A percentile compares a stretch with the other conserved stretches of the same genome.
Evolutionary conservation across 2,329 filamentous ascomycete genomes (phyloP).

Genomic region (Hypomyces rosellus): DNA sequence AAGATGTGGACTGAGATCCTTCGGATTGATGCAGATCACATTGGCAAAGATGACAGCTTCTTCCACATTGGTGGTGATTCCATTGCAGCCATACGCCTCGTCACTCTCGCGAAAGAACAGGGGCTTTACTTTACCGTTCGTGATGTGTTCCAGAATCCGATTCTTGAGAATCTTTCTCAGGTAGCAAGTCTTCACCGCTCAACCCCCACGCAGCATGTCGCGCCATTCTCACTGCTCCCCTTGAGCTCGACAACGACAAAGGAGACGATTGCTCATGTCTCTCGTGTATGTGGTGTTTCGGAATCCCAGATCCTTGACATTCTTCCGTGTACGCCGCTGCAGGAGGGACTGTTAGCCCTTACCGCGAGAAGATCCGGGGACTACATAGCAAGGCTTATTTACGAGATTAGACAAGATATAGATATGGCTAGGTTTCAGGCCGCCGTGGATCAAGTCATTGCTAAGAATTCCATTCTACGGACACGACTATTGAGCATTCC

Average conservation of each 20-base stretch:
- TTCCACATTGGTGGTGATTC: not conserved
- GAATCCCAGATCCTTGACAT: conserved; percentile 20
- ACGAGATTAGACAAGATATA: conserved; percentile 8
- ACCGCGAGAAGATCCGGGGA: conserved; percentile 16
- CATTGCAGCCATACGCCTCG: conserved; percentile 1
- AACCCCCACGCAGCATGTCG: not conserved
- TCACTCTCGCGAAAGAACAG: not conserved
- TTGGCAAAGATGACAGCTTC: not conserved
- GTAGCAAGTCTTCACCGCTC: too few species aligned
- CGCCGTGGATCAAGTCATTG: not conserved
- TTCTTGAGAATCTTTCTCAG: not conserved
- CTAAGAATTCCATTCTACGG: conserved; percentile 28
- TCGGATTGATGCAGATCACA: not conserved
- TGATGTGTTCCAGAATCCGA: conserved; percentile 1
- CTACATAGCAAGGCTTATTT: conserved; percentile 13
- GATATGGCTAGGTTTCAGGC: conserved; percentile 4
- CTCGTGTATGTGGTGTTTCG: not conserved
- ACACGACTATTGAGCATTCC: conserved; percentile 39
- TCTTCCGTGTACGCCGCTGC: conserved; percentile 30
- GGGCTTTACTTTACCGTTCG: not conserved
- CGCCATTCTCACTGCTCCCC: not conserved
- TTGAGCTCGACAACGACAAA: too few species aligned
- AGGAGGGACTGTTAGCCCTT: conserved; percentile 29
- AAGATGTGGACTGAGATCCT: not conserved
- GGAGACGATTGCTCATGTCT: not conserved